These are phyloP conservation scores for Quercus alba DNA, from an alignment of 306 rosid genomes.

Conservation along the genomic window DNA sequence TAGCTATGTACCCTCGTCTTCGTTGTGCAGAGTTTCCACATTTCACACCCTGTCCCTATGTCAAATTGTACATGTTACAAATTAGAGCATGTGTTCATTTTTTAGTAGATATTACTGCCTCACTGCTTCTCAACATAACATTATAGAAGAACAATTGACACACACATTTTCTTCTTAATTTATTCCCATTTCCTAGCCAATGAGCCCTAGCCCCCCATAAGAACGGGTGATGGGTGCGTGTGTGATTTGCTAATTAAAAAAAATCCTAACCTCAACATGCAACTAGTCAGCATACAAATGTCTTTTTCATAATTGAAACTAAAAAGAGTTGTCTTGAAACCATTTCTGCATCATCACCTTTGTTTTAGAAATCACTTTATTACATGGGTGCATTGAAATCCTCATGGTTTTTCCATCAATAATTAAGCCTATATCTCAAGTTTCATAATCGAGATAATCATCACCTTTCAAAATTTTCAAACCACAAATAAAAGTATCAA, in stretches of 20 bases:
- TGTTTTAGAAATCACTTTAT: background rate
- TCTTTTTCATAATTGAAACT: background rate
- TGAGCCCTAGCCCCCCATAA: too few relatives aligned
- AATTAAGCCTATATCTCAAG: background rate
- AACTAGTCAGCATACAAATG: too few relatives aligned
- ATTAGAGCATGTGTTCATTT: background rate
- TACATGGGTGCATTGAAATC: background rate
- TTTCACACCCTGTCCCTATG: background rate
- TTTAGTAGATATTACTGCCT: background rate
- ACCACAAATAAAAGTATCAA: too few relatives aligned
- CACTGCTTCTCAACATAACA: background rate
- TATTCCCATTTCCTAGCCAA: too few relatives aligned
- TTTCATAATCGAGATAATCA: background rate
- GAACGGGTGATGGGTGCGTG: too few relatives aligned
- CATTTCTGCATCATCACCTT: background rate
- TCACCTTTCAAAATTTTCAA: background rate
- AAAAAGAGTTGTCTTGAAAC: background rate
- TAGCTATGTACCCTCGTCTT: background rate
- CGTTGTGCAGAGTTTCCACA: background rate
- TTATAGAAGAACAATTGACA: background rate
- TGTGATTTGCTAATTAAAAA: too few relatives aligned
- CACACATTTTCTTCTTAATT: background rate
- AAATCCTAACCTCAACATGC: too few relatives aligned
- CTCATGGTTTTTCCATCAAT: background rate
- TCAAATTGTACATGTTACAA: background rate